Base-by-base conservation (phyloP, 2,329 filamentous ascomycete genomes). In the Rhynchosporium graminicola region DNA sequence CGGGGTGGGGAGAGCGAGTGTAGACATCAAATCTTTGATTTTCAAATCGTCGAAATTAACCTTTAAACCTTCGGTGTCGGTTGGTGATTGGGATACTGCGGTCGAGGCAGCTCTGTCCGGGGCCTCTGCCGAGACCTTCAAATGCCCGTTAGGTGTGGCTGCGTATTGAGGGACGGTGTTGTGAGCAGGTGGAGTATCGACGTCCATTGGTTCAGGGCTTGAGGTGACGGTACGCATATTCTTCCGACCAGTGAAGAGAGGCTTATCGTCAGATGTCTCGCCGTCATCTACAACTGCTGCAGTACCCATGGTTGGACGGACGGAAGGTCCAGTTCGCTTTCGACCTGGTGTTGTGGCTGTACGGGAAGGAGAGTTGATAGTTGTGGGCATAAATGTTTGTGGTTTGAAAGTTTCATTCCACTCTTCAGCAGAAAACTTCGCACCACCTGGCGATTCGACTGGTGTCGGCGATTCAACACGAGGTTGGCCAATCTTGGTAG, bases 191-290 rank as follows among this genome's bases (percentile, higher is more conserved):
- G 84, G 83, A 4, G 82, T 79, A 68, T 88, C 86, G 57, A 88
- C 87, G 66, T 88, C 86, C 86, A 88, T 88, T 13, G 85, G 83
- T 62, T 81, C 83, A 2, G 84, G 82, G 65, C 81, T 85, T 7
- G 55, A 50, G 4, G 48, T 29, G 29, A 57, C 46, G 3, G 47
- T 28, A 52, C 62, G 36, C 9, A 54, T 52, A 7, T 55, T 59
- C 28, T 62, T 42, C 78, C 78, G 10, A 73, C 72, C 62, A 28
- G 47, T 67, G 50, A 72, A 74, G 2, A 70, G 59, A 31, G 70
- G 67, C 8, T 72, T 71, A 13, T 67, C 68, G 58, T 72, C 70
- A 38, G 69, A 68, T 10, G 55, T 66, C 33, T 70, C 67, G 43
- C 67, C 65, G 52, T 69, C 67, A 50, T 70, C 68, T 28, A 70